Percentiles rank a stretch among this genome's conserved stretches.
phyloP scores from a whole-genome alignment of 768 basidiomycete genomes.

The Trametes elegans region DNA sequence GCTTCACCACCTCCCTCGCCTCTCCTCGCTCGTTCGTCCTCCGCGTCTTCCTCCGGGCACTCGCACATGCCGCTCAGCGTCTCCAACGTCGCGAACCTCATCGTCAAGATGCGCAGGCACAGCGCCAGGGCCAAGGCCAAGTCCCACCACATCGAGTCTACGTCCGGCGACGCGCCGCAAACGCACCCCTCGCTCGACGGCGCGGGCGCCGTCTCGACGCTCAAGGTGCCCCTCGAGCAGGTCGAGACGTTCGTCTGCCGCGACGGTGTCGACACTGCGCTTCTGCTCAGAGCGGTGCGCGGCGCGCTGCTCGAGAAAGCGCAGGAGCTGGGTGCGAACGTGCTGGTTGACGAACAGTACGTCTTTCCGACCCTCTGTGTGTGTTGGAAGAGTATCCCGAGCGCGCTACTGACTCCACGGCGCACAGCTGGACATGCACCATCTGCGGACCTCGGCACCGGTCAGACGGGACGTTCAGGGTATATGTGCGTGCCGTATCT shows the following conservation, averaged over 20 bases:
- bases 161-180: constrained; percentile 36
- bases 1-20: constrained; percentile 30
- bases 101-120: constrained; percentile 51
- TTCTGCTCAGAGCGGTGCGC: constrained; percentile 56
- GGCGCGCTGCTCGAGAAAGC: constrained; percentile 49
- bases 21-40: constrained; percentile 20
- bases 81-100: constrained; percentile 46
- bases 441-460: constrained; percentile 53
- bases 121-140: constrained; percentile 19
- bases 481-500: constrained; percentile 47
- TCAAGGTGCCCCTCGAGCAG: constrained; percentile 34
- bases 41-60: constrained; percentile 14
- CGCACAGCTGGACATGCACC: constrained; percentile 60
- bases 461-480: constrained; percentile 53
- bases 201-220: constrained; percentile 28
- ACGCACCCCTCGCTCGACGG: constrained; percentile 36
- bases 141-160: constrained; percentile 32
- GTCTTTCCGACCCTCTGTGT: constrained; percentile 31
- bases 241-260: constrained; percentile 53
- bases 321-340: constrained; percentile 50
- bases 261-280: constrained; percentile 59
- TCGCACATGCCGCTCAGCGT: constrained; percentile 24
- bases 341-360: constrained; percentile 68
- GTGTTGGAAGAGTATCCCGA: no score
- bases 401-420: neutral